Evolutionary conservation across 805 yeast species (phyloP), one percentile per base, ranked within the genome.

Genomic region (Ogataea methylovora): DNA sequence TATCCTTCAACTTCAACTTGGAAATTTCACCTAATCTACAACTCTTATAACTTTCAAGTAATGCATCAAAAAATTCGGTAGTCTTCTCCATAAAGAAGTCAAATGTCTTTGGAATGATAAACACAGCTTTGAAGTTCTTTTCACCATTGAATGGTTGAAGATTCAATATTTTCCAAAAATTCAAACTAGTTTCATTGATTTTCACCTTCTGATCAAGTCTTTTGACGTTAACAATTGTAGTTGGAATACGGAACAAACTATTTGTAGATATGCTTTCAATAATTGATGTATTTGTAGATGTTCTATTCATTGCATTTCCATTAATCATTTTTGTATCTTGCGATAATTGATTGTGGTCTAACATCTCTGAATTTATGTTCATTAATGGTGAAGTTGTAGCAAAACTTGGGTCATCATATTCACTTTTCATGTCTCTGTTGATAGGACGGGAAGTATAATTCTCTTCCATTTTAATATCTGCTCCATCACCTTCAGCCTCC

Each of bases 91-190:
- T 40, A 25, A 59, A 48, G 20, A 51, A 51, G 1, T 33, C 40
- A 4, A 63, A 33, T 8, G 18, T 31, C 24, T 46, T 41, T 17
- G 56, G 61, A 25, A 41, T 42, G 2, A 83, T 46, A 39, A 79
- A 46, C 8, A 81, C 41, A 7, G 76, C 54, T 36, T 70, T 71
- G 38, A 79, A 70, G 38, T 71, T 60, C 40, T 80, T 79, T 2
- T 59, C 53, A 1, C 67, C 69, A 17, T 54, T 51, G 7, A 69
- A 45, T 0, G 90, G 84, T 29, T 69, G 67, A 32, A 82, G 63
- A 38, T 73, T 71, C 44, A 83, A 49, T 29, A 66, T 57, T 44
- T 63, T 75, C 87, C 80, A 79, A 46, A 69, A 71, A 38, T 56
- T 53, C 13, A 69, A 52, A 31, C 72, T 75, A 22, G 66, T 60